Evolutionary conservation across 495 filamentous ascomycete species (phyloP).

Genomic region (Bryoglossum gracile): DNA sequence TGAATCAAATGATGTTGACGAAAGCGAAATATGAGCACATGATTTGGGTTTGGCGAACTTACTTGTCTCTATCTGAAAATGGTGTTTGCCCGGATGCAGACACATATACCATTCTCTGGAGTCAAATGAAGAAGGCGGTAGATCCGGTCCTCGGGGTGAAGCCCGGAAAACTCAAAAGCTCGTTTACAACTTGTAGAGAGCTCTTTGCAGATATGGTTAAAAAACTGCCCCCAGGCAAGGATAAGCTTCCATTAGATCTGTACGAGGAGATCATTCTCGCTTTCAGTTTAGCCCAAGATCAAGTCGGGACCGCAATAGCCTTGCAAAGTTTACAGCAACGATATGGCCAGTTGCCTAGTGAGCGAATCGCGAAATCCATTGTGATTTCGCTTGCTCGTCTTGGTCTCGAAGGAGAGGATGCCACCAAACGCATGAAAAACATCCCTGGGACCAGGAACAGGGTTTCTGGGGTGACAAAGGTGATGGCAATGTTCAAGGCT

Average conservation of each 20-base stretch:
- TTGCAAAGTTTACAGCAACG: conserved; percentile 37
- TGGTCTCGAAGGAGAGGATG: conserved; percentile 5
- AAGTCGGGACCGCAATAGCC: conserved; percentile 48
- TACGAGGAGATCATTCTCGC: conserved; percentile 51
- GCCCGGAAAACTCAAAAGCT: neutral
- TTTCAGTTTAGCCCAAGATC: conserved; percentile 46
- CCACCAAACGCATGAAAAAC: conserved; percentile 9
- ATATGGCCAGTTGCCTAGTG: conserved; percentile 42
- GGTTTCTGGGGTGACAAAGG: conserved; percentile 21
- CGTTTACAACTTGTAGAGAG: conserved; percentile 1
- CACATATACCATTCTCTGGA: conserved; percentile 64
- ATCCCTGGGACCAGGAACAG: conserved; percentile 16
- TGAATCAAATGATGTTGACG: conserved; percentile 65
- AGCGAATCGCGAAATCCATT: conserved; percentile 43
- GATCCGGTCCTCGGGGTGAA: conserved; percentile 32
- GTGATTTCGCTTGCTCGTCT: conserved; percentile 44
- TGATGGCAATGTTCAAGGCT: conserved; percentile 26
- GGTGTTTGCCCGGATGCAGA: conserved; percentile 53
- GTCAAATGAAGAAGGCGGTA: conserved; percentile 41
- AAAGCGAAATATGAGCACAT: conserved; percentile 25
- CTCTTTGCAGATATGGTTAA: conserved; percentile 57
- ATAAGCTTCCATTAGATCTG: conserved; percentile 41
- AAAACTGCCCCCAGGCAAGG: conserved; percentile 14
- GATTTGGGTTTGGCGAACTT: conserved; percentile 45
- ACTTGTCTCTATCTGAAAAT: conserved; percentile 33